A percentile compares a stretch with the other conserved stretches of the same genome.
These are phyloP conservation scores for Penicillium sclerotigenum DNA, from an alignment of 2,329 filamentous ascomycete species.

Conservation along the genomic window DNA sequence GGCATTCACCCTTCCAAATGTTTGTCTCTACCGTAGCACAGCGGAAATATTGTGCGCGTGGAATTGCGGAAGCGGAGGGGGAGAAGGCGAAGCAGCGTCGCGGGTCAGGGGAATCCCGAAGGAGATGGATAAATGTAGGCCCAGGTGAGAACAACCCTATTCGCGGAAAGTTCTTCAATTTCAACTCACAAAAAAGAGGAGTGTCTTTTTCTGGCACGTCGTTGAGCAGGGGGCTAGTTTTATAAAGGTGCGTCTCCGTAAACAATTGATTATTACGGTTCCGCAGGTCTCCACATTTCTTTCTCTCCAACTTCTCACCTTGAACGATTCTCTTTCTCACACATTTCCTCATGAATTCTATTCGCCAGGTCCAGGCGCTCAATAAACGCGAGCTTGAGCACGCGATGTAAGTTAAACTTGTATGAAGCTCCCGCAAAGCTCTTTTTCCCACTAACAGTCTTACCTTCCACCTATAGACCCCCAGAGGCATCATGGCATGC, in stretches of 20 bases:
- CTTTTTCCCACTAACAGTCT: slow-evolving; percentile 8
- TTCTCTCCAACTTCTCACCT: slow-evolving; percentile 11
- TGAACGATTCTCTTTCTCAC: slow-evolving; percentile 6
- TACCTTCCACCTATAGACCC: slow-evolving; percentile 50
- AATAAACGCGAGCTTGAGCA: slow-evolving; percentile 94
- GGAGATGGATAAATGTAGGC: slow-evolving; percentile 6
- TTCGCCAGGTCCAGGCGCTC: slow-evolving; percentile 85
- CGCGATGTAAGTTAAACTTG: slow-evolving; percentile 61
- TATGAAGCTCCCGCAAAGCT: background rate
- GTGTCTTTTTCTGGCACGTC: slow-evolving; percentile 5
- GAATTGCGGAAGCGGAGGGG: slow-evolving; percentile 8
- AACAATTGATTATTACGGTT: slow-evolving; percentile 28
- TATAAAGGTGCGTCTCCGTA: slow-evolving; percentile 15
- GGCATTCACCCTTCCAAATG: slow-evolving; percentile 36
- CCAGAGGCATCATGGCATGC: slow-evolving; percentile 92
- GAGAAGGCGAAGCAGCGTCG: slow-evolving; percentile 18
- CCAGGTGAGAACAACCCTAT: background rate
- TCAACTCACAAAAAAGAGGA: background rate
- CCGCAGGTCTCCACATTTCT: slow-evolving; percentile 24
- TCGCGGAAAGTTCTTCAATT: background rate
- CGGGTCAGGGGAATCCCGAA: slow-evolving; percentile 33
- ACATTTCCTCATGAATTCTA: slow-evolving; percentile 75
- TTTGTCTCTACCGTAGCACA: slow-evolving; percentile 3
- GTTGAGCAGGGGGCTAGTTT: slow-evolving; percentile 16
- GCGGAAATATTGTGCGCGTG: slow-evolving; percentile 8